These are phyloP conservation scores for Dissophora globulifera DNA, from an alignment of 192 early-diverging fungal genomes.

Conservation along the genomic window DNA sequence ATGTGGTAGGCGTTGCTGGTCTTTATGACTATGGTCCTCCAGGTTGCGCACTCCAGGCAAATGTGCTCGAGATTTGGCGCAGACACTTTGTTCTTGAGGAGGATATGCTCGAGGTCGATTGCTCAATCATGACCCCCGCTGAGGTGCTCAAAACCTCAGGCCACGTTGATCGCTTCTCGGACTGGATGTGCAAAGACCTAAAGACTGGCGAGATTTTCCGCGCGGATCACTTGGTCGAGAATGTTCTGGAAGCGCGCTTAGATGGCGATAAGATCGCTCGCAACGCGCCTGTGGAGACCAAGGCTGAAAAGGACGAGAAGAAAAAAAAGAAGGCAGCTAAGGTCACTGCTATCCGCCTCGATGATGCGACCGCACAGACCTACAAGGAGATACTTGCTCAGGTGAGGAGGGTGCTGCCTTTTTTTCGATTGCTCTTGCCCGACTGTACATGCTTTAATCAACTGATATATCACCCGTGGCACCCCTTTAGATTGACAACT, in stretches of 20 bases:
- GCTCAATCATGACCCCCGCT: slow-evolving; percentile 96
- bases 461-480: too few relatives aligned
- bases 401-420: too few relatives aligned
- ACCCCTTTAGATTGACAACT: slow-evolving; percentile 97
- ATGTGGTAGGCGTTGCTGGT: slow-evolving; percentile 87
- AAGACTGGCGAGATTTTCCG: slow-evolving; percentile 95
- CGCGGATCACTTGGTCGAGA: slow-evolving; percentile 97
- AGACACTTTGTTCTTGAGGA: slow-evolving; percentile 99
- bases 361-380: slow-evolving; percentile 66
- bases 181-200: slow-evolving; percentile 97
- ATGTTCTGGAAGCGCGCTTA: slow-evolving; percentile 90
- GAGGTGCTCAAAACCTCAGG: slow-evolving; percentile 98
- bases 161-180: slow-evolving; percentile 98
- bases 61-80: slow-evolving; percentile 90
- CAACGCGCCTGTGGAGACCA: slow-evolving; percentile 55
- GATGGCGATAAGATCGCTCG: slow-evolving; percentile 84
- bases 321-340: slow-evolving; percentile 78
- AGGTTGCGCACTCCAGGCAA: slow-evolving; percentile 91
- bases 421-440: too few relatives aligned
- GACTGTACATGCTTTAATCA: too few relatives aligned
- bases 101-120: slow-evolving; percentile 99
- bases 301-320: slow-evolving; percentile 70
- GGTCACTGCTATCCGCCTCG: slow-evolving; percentile 70
- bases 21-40: slow-evolving; percentile 98
- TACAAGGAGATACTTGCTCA: slow-evolving; percentile 92